Conservation (phyloP, 371 early-diverging fungal species). For the Mortierella sp. region DNA sequence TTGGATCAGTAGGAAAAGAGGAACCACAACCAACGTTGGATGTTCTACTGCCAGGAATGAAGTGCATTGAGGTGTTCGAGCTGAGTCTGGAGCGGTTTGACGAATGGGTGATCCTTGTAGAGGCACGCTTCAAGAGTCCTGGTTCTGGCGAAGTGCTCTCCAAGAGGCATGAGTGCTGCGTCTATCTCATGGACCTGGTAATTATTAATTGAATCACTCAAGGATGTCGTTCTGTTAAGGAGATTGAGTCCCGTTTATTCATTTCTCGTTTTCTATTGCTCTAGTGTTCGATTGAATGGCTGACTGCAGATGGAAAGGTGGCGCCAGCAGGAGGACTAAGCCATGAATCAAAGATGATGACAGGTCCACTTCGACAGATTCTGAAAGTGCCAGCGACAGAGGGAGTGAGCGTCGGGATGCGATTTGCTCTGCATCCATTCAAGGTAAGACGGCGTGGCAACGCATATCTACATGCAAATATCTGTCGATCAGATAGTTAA, state of each 20-base stretch:
- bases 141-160: constrained; percentile 34
- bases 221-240: neutral
- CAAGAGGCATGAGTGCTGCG: constrained; percentile 50
- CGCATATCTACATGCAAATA: too few relatives aligned
- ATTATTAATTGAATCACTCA: neutral
- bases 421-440: constrained; percentile 19
- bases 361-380: constrained; percentile 28
- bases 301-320: neutral
- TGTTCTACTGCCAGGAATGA: constrained; percentile 36
- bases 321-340: neutral
- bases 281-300: constrained; percentile 42
- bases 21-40: constrained; percentile 1
- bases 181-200: constrained; percentile 54
- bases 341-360: constrained; percentile 23
- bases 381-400: constrained; percentile 37
- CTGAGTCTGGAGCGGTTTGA: constrained; percentile 35
- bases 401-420: constrained; percentile 27
- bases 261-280: neutral
- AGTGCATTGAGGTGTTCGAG: constrained; percentile 30
- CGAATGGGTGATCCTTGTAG: constrained; percentile 38
- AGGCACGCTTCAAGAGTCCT: constrained; percentile 27
- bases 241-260: neutral
- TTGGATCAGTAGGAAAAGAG: neutral
- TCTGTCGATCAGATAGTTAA: neutral
- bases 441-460: neutral